Percentiles rank a stretch among this genome's conserved stretches.
These are phyloP conservation scores for Talaromyces sp. DNA, from an alignment of 2,329 filamentous ascomycete species.

Conservation along the genomic window DNA sequence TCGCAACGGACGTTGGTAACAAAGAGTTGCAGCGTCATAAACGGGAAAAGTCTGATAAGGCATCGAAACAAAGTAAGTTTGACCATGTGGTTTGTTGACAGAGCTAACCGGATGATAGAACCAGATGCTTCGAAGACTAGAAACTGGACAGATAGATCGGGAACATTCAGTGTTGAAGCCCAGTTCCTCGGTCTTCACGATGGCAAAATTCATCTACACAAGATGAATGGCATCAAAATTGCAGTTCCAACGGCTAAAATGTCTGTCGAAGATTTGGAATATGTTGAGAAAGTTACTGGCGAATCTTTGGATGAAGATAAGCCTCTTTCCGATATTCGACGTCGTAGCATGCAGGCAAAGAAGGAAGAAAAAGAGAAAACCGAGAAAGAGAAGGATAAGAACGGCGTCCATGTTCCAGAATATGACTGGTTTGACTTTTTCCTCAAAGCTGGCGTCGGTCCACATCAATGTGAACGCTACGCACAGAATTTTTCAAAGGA, in stretches of 20 bases:
- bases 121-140: slow-evolving; percentile 79
- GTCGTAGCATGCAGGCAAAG: slow-evolving; percentile 36
- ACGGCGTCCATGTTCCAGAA: slow-evolving; percentile 41
- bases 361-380: slow-evolving; percentile 10
- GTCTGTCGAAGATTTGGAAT: slow-evolving; percentile 91
- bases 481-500: slow-evolving; percentile 83
- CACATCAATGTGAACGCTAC: slow-evolving; percentile 91
- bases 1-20: slow-evolving; percentile 63
- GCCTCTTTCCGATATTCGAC: slow-evolving; percentile 76
- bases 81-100: not conserved
- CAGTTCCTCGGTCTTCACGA: slow-evolving; percentile 93
- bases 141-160: slow-evolving; percentile 91
- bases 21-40: slow-evolving; percentile 68
- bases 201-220: slow-evolving; percentile 96
- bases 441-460: slow-evolving; percentile 82
- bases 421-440: slow-evolving; percentile 99
- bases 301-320: slow-evolving; percentile 88
- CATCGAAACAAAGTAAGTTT: slow-evolving; percentile 69
- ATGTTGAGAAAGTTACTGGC: slow-evolving; percentile 84
- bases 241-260: slow-evolving; percentile 94
- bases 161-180: slow-evolving; percentile 94
- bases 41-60: slow-evolving; percentile 63
- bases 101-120: slow-evolving; percentile 49
- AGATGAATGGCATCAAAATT: slow-evolving; percentile 97
- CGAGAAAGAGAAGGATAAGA: slow-evolving; percentile 3